Conservation (phyloP, 2,329 filamentous ascomycete genomes). For the Dissoconium aciculare region DNA sequence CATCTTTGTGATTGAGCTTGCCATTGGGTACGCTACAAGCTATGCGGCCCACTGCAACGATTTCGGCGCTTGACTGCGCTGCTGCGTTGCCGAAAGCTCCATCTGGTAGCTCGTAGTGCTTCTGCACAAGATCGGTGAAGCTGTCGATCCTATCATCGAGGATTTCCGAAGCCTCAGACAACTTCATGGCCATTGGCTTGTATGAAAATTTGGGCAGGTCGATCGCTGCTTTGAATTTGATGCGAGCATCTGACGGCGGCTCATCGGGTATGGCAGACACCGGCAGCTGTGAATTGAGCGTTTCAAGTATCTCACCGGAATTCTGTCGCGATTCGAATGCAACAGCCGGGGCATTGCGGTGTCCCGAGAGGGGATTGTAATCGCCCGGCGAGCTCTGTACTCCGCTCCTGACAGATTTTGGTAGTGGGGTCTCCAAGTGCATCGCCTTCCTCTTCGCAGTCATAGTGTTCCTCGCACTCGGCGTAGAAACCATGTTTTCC, state of each 20-base stretch:
- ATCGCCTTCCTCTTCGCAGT: conserved; percentile 34
- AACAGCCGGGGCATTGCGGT: conserved; percentile 7
- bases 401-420: conserved; percentile 29
- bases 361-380: conserved; percentile 21
- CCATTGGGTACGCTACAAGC: conserved; percentile 77
- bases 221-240: conserved; percentile 72
- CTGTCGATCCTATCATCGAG: conserved; percentile 92
- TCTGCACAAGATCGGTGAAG: conserved; percentile 59
- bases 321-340: conserved; percentile 61
- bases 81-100: conserved; percentile 76
- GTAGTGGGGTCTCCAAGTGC: conserved; percentile 36
- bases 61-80: conserved; percentile 66
- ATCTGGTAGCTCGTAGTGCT: conserved; percentile 61
- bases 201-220: conserved; percentile 85
- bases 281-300: conserved; percentile 60
- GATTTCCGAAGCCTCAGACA: conserved; percentile 81
- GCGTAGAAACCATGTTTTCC: conserved; percentile 34
- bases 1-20: conserved; percentile 67
- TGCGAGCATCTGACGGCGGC: conserved; percentile 58
- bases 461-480: conserved; percentile 26
- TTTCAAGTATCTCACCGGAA: conserved; percentile 66
- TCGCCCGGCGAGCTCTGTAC: conserved; percentile 35
- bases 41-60: conserved; percentile 82
- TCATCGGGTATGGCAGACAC: conserved; percentile 33
- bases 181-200: conserved; percentile 86